A percentile compares a stretch with the other conserved stretches of the same genome.
Conservation (phyloP, 495 filamentous ascomycete genomes). For the Aspergillus taichungensis region DNA sequence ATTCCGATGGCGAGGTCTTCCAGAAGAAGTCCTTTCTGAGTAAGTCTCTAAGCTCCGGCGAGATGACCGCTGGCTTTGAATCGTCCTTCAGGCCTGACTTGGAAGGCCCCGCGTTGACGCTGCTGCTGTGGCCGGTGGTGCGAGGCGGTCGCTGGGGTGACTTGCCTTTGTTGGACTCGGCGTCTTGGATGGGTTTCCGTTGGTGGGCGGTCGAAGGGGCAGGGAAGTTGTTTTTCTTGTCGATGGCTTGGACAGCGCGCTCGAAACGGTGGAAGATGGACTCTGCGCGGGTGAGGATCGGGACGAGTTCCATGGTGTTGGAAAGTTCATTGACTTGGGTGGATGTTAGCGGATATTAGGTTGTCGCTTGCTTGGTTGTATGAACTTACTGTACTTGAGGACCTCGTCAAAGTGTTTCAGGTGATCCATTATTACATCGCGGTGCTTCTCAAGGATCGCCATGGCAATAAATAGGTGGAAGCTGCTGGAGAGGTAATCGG, state of each 20-base stretch:
- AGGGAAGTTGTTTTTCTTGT: slow-evolving; percentile 79
- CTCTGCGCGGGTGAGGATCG: slow-evolving; percentile 79
- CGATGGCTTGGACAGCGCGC: slow-evolving; percentile 75
- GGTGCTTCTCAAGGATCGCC: slow-evolving; percentile 91
- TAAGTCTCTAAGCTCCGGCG: slow-evolving; percentile 67
- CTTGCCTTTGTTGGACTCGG: slow-evolving; percentile 24
- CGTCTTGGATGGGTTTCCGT: slow-evolving; percentile 26
- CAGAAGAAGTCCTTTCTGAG: slow-evolving; percentile 59
- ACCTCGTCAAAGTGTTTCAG: slow-evolving; percentile 94
- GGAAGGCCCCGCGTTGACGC: slow-evolving; percentile 14
- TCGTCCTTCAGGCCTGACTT: slow-evolving; percentile 11
- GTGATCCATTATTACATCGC: slow-evolving; percentile 90
- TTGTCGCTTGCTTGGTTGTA: not conserved
- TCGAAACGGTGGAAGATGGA: slow-evolving; percentile 81
- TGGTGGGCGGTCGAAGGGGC: slow-evolving; percentile 49
- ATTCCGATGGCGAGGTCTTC: slow-evolving; percentile 14
- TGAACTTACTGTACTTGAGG: slow-evolving; percentile 75
- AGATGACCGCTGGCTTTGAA: slow-evolving; percentile 58
- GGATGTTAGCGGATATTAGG: slow-evolving; percentile 1
- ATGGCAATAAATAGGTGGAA: slow-evolving; percentile 94
- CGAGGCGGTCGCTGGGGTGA: slow-evolving; percentile 14
- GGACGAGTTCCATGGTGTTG: slow-evolving; percentile 80
- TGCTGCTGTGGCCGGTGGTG: slow-evolving; percentile 20
- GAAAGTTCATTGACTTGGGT: slow-evolving; percentile 82
- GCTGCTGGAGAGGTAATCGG: slow-evolving; percentile 75